phyloP scores from a whole-genome alignment of 2,329 filamentous ascomycete genomes.

The Beauveria asiatica region DNA sequence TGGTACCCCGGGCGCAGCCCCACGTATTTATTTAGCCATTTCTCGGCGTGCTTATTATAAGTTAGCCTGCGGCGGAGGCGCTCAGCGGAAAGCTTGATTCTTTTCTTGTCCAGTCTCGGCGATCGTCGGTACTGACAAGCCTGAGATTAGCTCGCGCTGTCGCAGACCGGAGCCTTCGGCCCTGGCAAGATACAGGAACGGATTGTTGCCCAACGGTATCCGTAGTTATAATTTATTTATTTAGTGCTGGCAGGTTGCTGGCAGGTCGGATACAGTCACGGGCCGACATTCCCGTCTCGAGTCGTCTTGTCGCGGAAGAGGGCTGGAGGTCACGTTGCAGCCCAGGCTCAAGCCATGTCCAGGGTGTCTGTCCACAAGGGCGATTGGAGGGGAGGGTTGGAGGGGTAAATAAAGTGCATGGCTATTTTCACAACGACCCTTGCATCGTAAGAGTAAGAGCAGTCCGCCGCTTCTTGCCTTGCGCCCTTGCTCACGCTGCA shows the following conservation, averaged over 20 bases:
- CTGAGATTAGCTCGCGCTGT: background rate
- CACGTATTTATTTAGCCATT: constrained; percentile 12
- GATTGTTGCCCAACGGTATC: background rate
- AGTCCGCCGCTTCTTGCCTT: background rate
- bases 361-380: no score
- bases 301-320: background rate
- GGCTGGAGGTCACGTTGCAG: background rate
- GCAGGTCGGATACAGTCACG: background rate
- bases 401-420: no score
- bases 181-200: background rate
- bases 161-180: background rate
- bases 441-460: background rate
- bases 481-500: background rate
- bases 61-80: constrained; percentile 10
- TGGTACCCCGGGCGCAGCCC: constrained; percentile 2
- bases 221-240: no score
- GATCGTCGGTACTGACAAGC: background rate
- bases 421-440: background rate
- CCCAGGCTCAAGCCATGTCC: background rate
- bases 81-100: constrained; percentile 15
- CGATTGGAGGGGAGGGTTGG: no score
- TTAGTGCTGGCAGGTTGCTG: background rate
- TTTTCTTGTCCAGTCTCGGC: constrained; percentile 9
- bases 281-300: background rate
- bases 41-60: constrained; percentile 7